phyloP scores from a whole-genome alignment of 345 rosid species.

The Ceriops zippeliana region DNA sequence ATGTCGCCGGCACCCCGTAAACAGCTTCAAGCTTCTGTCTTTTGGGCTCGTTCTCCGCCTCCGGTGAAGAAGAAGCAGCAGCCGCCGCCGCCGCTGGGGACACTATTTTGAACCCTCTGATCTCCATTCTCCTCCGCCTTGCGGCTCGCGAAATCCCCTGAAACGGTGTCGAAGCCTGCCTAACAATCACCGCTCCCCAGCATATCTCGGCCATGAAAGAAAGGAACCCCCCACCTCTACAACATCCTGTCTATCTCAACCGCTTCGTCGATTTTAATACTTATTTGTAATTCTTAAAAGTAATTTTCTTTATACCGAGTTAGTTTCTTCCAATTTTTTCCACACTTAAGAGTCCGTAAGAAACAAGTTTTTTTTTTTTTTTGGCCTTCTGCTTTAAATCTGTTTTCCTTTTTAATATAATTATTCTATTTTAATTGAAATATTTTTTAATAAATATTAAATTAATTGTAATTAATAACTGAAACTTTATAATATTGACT shows the following conservation, averaged over 20 bases:
- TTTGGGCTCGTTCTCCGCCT: conserved; percentile 25
- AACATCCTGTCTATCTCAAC: too few species aligned
- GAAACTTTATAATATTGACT: too few species aligned
- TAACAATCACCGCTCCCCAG: conserved; percentile 46
- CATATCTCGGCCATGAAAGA: conserved; percentile 56
- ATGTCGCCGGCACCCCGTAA: conserved; percentile 15
- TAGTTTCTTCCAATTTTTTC: background rate
- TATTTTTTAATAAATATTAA: too few species aligned
- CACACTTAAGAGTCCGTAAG: background rate
- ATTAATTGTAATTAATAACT: too few species aligned
- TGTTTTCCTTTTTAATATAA: too few species aligned
- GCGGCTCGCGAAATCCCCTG: conserved; percentile 41
- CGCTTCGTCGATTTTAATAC: too few species aligned
- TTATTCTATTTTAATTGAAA: background rate
- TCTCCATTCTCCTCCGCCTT: conserved; percentile 66
- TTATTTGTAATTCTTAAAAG: too few species aligned
- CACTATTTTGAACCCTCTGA: conserved; percentile 48
- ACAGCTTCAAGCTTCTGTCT: conserved; percentile 37
- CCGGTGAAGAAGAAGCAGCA: background rate
- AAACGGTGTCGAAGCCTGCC: conserved; percentile 25
- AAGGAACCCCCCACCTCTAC: background rate
- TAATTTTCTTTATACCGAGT: too few species aligned
- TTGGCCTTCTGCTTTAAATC: background rate
- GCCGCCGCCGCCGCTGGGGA: conserved; percentile 4
- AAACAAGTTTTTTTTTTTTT: background rate